Evolutionary conservation across 1,284 basidiomycete genomes (phyloP), one percentile per base, ranked within the genome.

Genomic region (Termitomyces sp.): DNA sequence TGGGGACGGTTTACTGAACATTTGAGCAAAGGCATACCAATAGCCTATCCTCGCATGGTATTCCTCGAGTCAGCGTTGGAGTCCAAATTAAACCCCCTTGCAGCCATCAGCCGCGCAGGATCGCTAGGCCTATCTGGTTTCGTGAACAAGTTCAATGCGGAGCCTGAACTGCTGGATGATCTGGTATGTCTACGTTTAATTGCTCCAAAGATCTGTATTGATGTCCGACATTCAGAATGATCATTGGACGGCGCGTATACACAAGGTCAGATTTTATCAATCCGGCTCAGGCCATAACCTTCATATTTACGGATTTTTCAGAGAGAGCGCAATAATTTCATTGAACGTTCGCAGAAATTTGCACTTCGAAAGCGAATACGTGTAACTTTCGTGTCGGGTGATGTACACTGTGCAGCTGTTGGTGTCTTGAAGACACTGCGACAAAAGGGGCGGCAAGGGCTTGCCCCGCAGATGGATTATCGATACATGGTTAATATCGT

Each of bases 41-140:
- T 89, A 60, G 91, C 91, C 8, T 96, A 97, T 68, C 94, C 94
- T 19, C 86, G 94, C 47, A 92, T 97, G 90, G 90, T 92, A 2
- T 94, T 95, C 68, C 72, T 96, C 58, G 89, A 90, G 69, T 77
- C 70, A 36, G 79, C 85, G n/a, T 72, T 96, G 38, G 88, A 88
- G 42, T 86, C 82, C 45, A 94, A 89, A 68, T 76, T 86, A 52
- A 96, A 96, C 66, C 93, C 94, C 1, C 69, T 94, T 46, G 83
- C 88, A 34, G 79, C 83, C 2, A 74, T 95, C 9, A 89, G 87
- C 2, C 80, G 79, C 64, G 70, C 71, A 42, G 85, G 86, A 2
- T 73, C 77, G 0, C 60, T 90, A 47, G 88, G 88, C 19, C 68
- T 94, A 33, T 81, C 82, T 33, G 85, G 90, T 8, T 90, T 95